These are phyloP conservation scores for Diaporthe citriasiana DNA, from an alignment of 2,329 filamentous ascomycete species.

Conservation along the genomic window DNA sequence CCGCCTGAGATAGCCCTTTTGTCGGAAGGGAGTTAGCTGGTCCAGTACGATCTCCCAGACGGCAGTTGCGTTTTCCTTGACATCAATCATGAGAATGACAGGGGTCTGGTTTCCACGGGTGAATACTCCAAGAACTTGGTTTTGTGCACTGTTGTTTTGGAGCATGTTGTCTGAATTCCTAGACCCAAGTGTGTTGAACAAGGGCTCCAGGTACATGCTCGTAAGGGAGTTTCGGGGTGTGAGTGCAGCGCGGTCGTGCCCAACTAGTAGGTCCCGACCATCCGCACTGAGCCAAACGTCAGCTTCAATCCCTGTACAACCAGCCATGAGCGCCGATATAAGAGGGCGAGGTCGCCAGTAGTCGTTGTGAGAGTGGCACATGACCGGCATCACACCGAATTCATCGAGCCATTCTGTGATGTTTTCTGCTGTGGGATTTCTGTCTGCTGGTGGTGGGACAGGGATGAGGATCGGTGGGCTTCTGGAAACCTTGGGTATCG, in stretches of 20 bases:
- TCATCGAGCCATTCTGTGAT: no score
- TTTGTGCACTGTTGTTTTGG: neutral
- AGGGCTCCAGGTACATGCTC: neutral
- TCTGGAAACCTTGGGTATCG: no score
- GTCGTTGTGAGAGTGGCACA: no score
- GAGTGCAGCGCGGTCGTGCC: neutral
- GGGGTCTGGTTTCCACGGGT: neutral
- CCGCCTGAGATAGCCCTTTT: neutral
- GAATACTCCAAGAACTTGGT: neutral
- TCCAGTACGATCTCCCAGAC: neutral
- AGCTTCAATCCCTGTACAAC: neutral
- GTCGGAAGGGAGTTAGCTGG: neutral
- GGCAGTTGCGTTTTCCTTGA: neutral
- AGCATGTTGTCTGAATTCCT: neutral
- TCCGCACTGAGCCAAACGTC: neutral
- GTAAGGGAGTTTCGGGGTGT: neutral
- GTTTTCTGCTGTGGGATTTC: no score
- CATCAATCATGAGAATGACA: neutral
- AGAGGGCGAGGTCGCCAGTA: neutral
- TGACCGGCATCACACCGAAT: no score
- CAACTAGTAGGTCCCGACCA: neutral
- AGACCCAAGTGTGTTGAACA: neutral
- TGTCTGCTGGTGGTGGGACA: no score
- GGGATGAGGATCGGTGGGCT: no score
- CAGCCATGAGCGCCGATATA: neutral